phyloP scores from a whole-genome alignment of 2,329 filamentous ascomycete genomes.

The Fusarium cicatricum region DNA sequence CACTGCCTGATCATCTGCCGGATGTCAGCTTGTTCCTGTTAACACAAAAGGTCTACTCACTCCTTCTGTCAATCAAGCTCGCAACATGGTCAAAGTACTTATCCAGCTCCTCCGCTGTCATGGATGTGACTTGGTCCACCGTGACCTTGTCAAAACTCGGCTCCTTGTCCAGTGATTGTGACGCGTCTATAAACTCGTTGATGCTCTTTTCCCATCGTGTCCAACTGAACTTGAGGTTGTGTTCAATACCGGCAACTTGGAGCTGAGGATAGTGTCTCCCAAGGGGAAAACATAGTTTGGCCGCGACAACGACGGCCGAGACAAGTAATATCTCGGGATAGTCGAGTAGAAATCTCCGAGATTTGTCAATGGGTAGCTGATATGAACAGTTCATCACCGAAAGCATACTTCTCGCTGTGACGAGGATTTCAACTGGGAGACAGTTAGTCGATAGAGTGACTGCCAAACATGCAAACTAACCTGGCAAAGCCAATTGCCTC shows the following conservation, averaged over 20 bases:
- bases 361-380: slow-evolving; percentile 59
- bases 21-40: slow-evolving; percentile 12
- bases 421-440: slow-evolving; percentile 62
- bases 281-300: slow-evolving; percentile 83
- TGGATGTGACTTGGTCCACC: slow-evolving; percentile 68
- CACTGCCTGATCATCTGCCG: slow-evolving; percentile 40
- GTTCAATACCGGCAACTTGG: slow-evolving; percentile 19
- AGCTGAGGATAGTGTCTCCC: slow-evolving; percentile 60
- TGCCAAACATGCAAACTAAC: slow-evolving; percentile 53
- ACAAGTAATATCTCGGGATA: slow-evolving; percentile 81
- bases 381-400: slow-evolving; percentile 59
- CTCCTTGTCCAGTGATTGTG: slow-evolving; percentile 15
- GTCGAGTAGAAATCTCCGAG: slow-evolving; percentile 58
- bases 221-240: slow-evolving; percentile 69
- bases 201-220: slow-evolving; percentile 68
- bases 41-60: slow-evolving; percentile 36
- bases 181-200: slow-evolving; percentile 33
- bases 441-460: slow-evolving; percentile 37
- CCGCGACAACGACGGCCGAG: slow-evolving; percentile 74
- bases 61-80: slow-evolving; percentile 45
- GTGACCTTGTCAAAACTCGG: slow-evolving; percentile 60
- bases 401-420: slow-evolving; percentile 55
- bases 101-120: slow-evolving; percentile 69
- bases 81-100: slow-evolving; percentile 64
- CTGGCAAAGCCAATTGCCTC: slow-evolving; percentile 76